phyloP scores from a whole-genome alignment of 441 rosid species.

The Sinapis alba region DNA sequence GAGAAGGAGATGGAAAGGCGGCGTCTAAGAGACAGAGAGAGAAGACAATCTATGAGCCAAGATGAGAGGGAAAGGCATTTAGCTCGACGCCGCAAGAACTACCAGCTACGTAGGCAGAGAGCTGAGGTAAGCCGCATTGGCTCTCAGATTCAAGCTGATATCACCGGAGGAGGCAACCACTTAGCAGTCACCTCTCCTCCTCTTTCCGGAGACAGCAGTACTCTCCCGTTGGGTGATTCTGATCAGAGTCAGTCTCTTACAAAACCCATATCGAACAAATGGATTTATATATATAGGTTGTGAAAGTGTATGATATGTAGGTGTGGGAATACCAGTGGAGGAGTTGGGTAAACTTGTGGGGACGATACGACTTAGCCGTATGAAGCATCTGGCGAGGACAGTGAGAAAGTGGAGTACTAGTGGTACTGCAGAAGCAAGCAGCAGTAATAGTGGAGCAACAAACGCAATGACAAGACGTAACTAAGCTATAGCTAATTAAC shows the following conservation, averaged over 20 bases:
- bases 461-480: constrained; percentile 52
- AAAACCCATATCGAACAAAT: neutral
- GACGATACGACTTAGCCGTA: constrained; percentile 62
- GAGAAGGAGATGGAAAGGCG: constrained; percentile 88
- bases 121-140: constrained; percentile 50
- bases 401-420: constrained; percentile 39
- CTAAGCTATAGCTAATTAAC: neutral
- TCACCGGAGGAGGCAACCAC: constrained; percentile 26
- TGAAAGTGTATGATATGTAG: constrained; percentile 34
- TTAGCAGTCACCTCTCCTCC: constrained; percentile 33
- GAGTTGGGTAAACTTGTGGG: constrained; percentile 51
- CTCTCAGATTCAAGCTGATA: constrained; percentile 43
- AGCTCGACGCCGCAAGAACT: constrained; percentile 86
- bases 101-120: constrained; percentile 76
- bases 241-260: constrained; percentile 21
- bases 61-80: constrained; percentile 91
- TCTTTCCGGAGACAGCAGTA: constrained; percentile 39
- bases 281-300: neutral
- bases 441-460: constrained; percentile 8
- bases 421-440: constrained; percentile 24
- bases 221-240: constrained; percentile 28
- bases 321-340: constrained; percentile 60
- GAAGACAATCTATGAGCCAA: constrained; percentile 86
- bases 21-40: constrained; percentile 78
- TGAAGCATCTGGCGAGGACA: constrained; percentile 82